Evolutionary conservation across 2,329 filamentous ascomycete genomes (phyloP).

Genomic region (Colletotrichum sidae): DNA sequence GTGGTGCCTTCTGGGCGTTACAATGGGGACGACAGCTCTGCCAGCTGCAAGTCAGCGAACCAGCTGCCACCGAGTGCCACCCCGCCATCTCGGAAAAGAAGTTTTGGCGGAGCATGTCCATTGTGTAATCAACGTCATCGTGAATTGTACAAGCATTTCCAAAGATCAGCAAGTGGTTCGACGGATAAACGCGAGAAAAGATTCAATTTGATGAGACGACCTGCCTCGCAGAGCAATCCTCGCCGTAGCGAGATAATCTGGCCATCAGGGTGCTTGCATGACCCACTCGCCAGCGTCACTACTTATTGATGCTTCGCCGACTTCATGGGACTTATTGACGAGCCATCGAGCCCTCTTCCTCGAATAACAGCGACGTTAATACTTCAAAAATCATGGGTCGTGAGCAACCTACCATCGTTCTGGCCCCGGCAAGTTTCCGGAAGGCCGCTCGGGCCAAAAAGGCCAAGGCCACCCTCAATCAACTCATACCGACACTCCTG

Average conservation of each 20-base stretch:
- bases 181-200: background rate
- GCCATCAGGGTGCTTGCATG: conserved; percentile 12
- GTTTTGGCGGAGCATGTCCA: background rate
- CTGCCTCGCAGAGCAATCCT: no score
- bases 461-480: conserved; percentile 69
- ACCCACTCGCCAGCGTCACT: background rate
- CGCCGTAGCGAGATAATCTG: background rate
- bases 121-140: conserved; percentile 4
- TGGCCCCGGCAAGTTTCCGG: conserved; percentile 34
- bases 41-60: background rate
- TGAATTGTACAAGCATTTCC: background rate
- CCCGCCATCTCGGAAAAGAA: background rate
- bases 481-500: conserved; percentile 67
- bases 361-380: no score
- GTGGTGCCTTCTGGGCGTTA: conserved; percentile 6
- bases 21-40: background rate
- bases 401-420: conserved; percentile 33
- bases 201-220: background rate
- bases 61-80: background rate
- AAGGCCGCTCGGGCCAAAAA: conserved; percentile 61
- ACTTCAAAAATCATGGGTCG: conserved; percentile 22
- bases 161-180: background rate
- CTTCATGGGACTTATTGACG: no score
- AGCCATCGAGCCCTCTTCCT: no score
- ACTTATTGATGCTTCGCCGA: background rate